A percentile compares a stretch with the other conserved stretches of the same genome.
phyloP scores from a whole-genome alignment of 768 basidiomycete genomes.

The Tricholoma hemisulphureum region DNA sequence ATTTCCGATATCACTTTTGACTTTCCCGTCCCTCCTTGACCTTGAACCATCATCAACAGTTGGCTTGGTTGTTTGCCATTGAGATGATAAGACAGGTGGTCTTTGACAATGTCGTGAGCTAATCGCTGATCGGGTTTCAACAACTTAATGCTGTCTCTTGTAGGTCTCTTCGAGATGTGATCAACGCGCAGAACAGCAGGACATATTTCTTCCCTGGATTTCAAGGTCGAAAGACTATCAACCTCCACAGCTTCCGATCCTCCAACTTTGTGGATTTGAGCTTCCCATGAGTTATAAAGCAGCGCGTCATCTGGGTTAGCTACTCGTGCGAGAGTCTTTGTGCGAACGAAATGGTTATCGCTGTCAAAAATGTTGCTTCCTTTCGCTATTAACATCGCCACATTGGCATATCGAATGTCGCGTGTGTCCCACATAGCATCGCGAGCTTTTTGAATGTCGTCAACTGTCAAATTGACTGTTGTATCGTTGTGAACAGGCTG shows the following conservation, averaged over 20 bases:
- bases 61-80: slow-evolving; percentile 19
- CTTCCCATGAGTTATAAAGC: no score
- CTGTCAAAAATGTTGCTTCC: background rate
- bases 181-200: no score
- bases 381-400: background rate
- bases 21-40: slow-evolving; percentile 47
- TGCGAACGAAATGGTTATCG: no score
- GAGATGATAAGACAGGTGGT: no score
- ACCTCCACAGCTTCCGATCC: no score
- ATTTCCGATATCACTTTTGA: slow-evolving; percentile 39
- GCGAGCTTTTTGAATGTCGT: background rate
- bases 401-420: background rate
- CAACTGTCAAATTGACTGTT: background rate
- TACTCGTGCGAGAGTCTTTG: no score
- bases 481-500: background rate
- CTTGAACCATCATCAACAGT: slow-evolving; percentile 38
- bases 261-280: no score
- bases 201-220: no score
- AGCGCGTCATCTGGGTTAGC: no score
- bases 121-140: background rate
- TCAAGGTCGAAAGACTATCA: no score
- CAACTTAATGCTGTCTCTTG: no score
- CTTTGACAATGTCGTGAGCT: background rate
- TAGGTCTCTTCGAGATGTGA: no score
- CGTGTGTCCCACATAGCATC: background rate